Evolutionary conservation across 805 yeast genomes (phyloP).

Genomic region (Lipomyces kockii): DNA sequence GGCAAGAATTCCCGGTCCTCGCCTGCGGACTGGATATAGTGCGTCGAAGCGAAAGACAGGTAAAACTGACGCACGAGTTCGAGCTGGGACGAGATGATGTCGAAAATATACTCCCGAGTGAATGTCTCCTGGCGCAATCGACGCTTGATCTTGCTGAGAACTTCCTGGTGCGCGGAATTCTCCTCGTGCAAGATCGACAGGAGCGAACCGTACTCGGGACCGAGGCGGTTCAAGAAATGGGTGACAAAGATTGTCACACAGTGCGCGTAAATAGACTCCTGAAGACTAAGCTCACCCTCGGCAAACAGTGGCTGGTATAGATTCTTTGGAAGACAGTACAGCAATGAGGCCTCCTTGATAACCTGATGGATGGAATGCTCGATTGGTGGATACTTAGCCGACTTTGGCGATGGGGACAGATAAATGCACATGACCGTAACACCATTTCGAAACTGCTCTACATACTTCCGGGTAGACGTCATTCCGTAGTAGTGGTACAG

Average conservation of each 20-base stretch:
- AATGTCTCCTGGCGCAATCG: conserved; percentile 92
- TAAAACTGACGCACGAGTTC: conserved; percentile 80
- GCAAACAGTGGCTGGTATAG: conserved; percentile 76
- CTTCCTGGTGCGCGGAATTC: conserved; percentile 71
- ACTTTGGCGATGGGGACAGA: conserved; percentile 57
- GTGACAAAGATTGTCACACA: conserved; percentile 90
- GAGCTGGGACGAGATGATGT: conserved; percentile 70
- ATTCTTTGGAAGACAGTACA: conserved; percentile 89
- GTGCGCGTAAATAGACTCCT: conserved; percentile 93
- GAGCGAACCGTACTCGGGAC: conserved; percentile 82
- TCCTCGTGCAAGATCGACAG: conserved; percentile 64
- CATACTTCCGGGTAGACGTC: conserved; percentile 83
- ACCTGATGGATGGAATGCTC: conserved; percentile 86
- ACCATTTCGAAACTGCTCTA: conserved; percentile 92
- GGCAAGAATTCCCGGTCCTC: conserved; percentile 47
- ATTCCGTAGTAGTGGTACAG: conserved; percentile 88
- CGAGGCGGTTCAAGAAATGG: conserved; percentile 91
- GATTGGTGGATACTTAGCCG: conserved; percentile 51
- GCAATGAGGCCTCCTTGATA: conserved; percentile 88
- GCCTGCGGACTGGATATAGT: conserved; percentile 66
- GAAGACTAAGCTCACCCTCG: conserved; percentile 79
- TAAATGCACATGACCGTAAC: conserved; percentile 85
- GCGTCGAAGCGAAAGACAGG: conserved; percentile 88
- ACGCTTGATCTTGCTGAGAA: conserved; percentile 77
- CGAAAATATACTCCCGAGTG: conserved; percentile 80